Evolutionary conservation across 345 rosid genomes (phyloP).

Genomic region (Salix viminalis): DNA sequence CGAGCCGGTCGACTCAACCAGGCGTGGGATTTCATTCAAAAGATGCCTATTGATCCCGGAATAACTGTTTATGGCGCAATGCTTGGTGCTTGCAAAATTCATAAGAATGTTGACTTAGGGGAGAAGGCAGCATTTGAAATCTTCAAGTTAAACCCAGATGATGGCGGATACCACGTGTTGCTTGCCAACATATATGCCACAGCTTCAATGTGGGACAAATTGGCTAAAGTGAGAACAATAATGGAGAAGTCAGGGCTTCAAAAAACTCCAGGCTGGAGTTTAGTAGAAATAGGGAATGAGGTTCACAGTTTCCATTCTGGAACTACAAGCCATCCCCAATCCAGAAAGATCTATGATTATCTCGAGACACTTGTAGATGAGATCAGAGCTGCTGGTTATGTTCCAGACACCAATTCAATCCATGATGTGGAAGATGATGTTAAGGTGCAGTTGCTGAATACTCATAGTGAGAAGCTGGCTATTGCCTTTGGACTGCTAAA

Average conservation of each 20-base stretch:
- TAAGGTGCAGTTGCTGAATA: conserved; percentile 24
- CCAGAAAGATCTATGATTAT: conserved; percentile 18
- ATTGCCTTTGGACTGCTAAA: conserved; percentile 29
- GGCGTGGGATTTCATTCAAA: conserved; percentile 31
- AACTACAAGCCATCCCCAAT: conserved; percentile 24
- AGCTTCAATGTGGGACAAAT: conserved; percentile 31
- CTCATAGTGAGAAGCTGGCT: conserved; percentile 34
- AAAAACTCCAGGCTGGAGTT: conserved; percentile 35
- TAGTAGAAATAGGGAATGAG: conserved; percentile 21
- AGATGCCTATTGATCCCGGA: conserved; percentile 30
- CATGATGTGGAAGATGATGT: conserved; percentile 32
- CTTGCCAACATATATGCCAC: conserved; percentile 30
- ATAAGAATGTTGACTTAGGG: conserved; percentile 23
- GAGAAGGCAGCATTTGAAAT: conserved; percentile 25
- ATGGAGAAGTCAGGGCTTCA: conserved; percentile 29
- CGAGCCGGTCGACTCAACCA: conserved; percentile 29
- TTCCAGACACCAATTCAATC: conserved; percentile 26
- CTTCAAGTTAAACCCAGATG: conserved; percentile 27
- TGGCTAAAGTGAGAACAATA: conserved; percentile 22
- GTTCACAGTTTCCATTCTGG: conserved; percentile 30
- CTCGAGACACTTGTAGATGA: conserved; percentile 19
- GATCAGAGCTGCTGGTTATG: conserved; percentile 30
- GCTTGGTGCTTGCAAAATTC: conserved; percentile 34
- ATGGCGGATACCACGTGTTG: conserved; percentile 29
- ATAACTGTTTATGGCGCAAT: conserved; percentile 32